These are phyloP conservation scores for Pseudophaeomoniella oleicola DNA, from an alignment of 2,329 filamentous ascomycete species.

Conservation along the genomic window DNA sequence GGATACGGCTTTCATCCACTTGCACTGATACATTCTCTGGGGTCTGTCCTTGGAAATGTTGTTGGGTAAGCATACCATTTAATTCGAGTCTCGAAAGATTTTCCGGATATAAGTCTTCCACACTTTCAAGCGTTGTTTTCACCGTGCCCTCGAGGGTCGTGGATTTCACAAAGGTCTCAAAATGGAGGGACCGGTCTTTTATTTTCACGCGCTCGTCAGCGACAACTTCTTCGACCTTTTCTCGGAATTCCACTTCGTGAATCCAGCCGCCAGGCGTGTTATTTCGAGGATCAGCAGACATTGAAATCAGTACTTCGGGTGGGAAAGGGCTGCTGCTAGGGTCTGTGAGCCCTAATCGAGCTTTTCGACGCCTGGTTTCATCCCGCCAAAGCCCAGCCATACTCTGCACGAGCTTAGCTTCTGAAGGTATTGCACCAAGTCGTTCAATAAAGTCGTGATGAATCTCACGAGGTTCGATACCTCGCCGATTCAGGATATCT, in stretches of 20 bases:
- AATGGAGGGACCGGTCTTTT: constrained; percentile 33
- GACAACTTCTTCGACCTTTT: constrained; percentile 50
- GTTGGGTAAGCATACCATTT: constrained; percentile 1
- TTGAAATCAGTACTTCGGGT: constrained; percentile 66
- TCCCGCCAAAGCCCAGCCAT: constrained; percentile 91
- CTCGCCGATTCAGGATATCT: constrained; percentile 68
- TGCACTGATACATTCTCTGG: constrained; percentile 25
- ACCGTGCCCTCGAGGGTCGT: constrained; percentile 42
- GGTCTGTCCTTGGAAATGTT: constrained; percentile 3
- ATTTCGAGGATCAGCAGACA: constrained; percentile 70
- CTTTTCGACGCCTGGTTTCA: constrained; percentile 66
- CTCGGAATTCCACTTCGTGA: constrained; percentile 70
- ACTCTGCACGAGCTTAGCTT: constrained; percentile 77
- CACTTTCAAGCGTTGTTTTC: constrained; percentile 67
- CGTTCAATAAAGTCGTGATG: constrained; percentile 81
- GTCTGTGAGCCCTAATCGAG: constrained; percentile 49
- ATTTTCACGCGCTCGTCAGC: constrained; percentile 44
- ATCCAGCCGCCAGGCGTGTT: constrained; percentile 72
- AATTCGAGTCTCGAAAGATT: constrained; percentile 29
- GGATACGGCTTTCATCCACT: constrained; percentile 50
- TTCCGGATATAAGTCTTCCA: constrained; percentile 71
- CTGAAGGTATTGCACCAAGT: constrained; percentile 43
- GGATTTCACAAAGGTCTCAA: constrained; percentile 50
- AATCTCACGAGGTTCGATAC: constrained; percentile 60
- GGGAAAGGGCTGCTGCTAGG: constrained; percentile 64